These are phyloP conservation scores for Hypoxylon cercidicola DNA, from an alignment of 495 filamentous ascomycete genomes.

Conservation along the genomic window DNA sequence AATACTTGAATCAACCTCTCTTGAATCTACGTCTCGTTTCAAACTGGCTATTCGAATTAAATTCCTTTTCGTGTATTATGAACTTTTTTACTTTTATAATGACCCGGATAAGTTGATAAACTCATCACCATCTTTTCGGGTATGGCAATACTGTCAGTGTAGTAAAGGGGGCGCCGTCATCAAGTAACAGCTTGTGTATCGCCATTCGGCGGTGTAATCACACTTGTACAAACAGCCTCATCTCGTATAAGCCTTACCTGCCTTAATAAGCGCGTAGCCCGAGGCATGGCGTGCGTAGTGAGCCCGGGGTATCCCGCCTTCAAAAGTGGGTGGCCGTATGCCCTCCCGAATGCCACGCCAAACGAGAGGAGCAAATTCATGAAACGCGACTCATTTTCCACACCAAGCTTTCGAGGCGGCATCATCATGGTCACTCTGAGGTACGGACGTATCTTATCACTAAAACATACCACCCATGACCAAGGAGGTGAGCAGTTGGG, in stretches of 20 bases:
- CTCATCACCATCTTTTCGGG: not conserved
- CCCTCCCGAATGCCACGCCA: not conserved
- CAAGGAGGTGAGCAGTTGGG: no score
- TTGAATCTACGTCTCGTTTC: no score
- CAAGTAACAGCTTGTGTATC: not conserved
- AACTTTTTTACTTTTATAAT: no score
- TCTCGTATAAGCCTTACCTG: constrained; percentile 24
- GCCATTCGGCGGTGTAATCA: constrained; percentile 6
- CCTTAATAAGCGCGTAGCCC: constrained; percentile 23
- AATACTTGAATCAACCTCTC: no score
- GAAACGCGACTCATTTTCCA: constrained; percentile 1
- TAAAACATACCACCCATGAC: no score
- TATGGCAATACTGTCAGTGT: constrained; percentile 8
- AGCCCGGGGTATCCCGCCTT: not conserved
- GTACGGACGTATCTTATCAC: no score
- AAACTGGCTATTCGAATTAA: no score
- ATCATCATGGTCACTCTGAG: not conserved
- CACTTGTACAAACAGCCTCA: constrained; percentile 7
- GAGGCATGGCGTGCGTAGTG: not conserved
- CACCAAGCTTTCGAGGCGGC: not conserved
- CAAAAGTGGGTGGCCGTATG: no score
- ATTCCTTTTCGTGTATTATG: no score
- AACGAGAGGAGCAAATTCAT: not conserved
- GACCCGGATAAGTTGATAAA: not conserved
- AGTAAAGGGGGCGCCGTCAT: constrained; percentile 1